Conservation (phyloP, 2,329 filamentous ascomycete species). For the Pezicula neosporulosa region DNA sequence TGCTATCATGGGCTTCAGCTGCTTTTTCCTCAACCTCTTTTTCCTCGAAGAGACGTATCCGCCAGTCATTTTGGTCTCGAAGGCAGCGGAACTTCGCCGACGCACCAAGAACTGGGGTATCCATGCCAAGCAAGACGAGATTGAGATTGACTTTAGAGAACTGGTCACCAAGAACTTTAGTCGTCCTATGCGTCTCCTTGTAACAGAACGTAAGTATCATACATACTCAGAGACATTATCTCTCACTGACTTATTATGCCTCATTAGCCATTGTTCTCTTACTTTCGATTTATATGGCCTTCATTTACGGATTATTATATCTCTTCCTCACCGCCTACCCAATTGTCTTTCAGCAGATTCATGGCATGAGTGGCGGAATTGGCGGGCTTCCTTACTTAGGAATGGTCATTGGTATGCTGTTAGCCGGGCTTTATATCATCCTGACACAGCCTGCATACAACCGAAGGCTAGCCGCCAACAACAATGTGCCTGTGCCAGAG, state of each 20-base stretch:
- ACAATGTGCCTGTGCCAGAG: slow-evolving; percentile 60
- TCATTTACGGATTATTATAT: slow-evolving; percentile 77
- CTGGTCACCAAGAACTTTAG: slow-evolving; percentile 53
- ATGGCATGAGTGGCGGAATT: slow-evolving; percentile 66
- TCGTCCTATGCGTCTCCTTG: slow-evolving; percentile 42
- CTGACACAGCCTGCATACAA: slow-evolving; percentile 64
- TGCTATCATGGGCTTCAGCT: slow-evolving; percentile 59
- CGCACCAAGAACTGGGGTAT: slow-evolving; percentile 67
- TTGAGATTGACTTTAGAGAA: slow-evolving; percentile 62
- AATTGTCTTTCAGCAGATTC: slow-evolving; percentile 71
- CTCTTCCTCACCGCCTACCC: slow-evolving; percentile 84
- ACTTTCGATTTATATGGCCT: slow-evolving; percentile 69
- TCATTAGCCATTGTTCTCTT: slow-evolving; percentile 61
- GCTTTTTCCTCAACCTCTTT: slow-evolving; percentile 56
- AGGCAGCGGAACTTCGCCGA: slow-evolving; percentile 58
- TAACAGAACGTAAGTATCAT: slow-evolving; percentile 46
- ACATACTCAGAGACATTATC: not conserved
- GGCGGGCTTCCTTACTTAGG: slow-evolving; percentile 82
- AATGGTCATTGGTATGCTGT: slow-evolving; percentile 70
- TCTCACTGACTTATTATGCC: not conserved
- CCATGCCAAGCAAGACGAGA: slow-evolving; percentile 69
- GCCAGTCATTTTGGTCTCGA: slow-evolving; percentile 58
- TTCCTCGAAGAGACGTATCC: slow-evolving; percentile 70
- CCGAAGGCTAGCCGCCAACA: slow-evolving; percentile 65
- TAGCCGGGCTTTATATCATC: slow-evolving; percentile 63